A percentile compares a stretch with the other conserved stretches of the same genome.
phyloP scores from a whole-genome alignment of 495 filamentous ascomycete species.

The Evernia prunastri region DNA sequence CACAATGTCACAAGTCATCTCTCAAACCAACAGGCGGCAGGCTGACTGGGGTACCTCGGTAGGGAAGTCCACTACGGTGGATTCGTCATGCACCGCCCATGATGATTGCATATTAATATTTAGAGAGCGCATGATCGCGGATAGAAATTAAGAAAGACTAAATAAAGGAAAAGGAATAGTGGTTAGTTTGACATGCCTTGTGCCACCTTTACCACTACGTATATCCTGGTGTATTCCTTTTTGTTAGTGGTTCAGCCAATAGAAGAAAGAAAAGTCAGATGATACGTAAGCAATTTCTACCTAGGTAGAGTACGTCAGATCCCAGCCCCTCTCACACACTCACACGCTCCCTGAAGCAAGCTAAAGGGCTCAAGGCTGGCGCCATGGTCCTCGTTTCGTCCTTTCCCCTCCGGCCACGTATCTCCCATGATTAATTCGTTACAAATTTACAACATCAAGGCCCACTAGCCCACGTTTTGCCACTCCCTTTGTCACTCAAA shows the following conservation, averaged over 20 bases:
- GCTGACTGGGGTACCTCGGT: too few species aligned
- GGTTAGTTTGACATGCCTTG: constrained; percentile 2
- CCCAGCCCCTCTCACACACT: background rate
- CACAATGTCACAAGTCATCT: too few species aligned
- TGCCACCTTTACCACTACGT: constrained; percentile 12
- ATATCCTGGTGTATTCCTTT: background rate
- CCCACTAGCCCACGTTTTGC: constrained; percentile 2
- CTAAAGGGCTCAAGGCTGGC: too few species aligned
- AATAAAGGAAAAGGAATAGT: too few species aligned
- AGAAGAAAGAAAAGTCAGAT: background rate
- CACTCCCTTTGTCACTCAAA: constrained; percentile 11
- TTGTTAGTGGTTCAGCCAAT: constrained; percentile 2
- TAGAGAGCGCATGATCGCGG: constrained; percentile 15
- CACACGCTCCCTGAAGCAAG: background rate
- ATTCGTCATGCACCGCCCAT: background rate
- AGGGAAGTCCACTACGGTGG: too few species aligned
- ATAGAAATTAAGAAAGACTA: constrained; percentile 15
- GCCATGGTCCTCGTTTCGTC: constrained; percentile 14
- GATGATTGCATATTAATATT: too few species aligned
- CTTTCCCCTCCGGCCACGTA: constrained; percentile 21
- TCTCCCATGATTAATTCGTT: background rate
- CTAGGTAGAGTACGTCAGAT: constrained; percentile 7
- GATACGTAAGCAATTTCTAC: background rate
- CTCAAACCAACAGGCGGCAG: background rate
- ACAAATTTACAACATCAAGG: too few species aligned